A percentile compares a stretch with the other conserved stretches of the same genome.
Evolutionary conservation across 1,284 basidiomycete genomes (phyloP).

Genomic region (Boletus sp.): DNA sequence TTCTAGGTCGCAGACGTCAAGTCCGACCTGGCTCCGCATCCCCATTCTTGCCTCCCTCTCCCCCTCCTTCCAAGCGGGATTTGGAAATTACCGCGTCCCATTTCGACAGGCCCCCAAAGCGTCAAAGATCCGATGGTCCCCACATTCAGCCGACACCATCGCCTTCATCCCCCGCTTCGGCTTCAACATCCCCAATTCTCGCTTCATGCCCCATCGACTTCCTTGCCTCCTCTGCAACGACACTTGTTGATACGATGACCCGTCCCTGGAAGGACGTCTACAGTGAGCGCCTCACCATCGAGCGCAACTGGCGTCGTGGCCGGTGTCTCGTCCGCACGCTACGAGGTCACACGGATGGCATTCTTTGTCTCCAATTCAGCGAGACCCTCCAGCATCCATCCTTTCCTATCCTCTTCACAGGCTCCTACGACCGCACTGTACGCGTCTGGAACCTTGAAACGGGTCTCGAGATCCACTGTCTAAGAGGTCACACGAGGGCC

Average conservation of each 20-base stretch:
- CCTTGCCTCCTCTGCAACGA: slow-evolving; percentile 13
- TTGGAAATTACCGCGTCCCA: slow-evolving; percentile 36
- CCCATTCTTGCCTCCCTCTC: slow-evolving; percentile 26
- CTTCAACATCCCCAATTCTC: slow-evolving; percentile 19
- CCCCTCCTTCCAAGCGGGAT: slow-evolving; percentile 44
- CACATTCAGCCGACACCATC: neutral
- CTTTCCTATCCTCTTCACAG: slow-evolving; percentile 96
- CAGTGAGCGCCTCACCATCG: slow-evolving; percentile 93
- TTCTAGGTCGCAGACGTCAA: slow-evolving; percentile 77
- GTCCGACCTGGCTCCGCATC: slow-evolving; percentile 45
- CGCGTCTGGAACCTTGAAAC: slow-evolving; percentile 98
- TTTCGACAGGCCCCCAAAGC: slow-evolving; percentile 50
- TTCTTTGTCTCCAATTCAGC: slow-evolving; percentile 97
- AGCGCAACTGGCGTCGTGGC: slow-evolving; percentile 97
- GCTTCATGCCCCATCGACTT: slow-evolving; percentile 23
- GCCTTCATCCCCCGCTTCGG: slow-evolving; percentile 19
- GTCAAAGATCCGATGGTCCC: slow-evolving; percentile 45
- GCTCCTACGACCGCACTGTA: slow-evolving; percentile 95
- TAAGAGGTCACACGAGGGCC: slow-evolving; percentile 91
- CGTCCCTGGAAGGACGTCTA: slow-evolving; percentile 99
- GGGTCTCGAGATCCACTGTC: slow-evolving; percentile 79
- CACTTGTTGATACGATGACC: slow-evolving; percentile 47
- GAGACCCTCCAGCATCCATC: slow-evolving; percentile 85
- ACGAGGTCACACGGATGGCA: slow-evolving; percentile 92
- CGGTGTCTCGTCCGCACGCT: slow-evolving; percentile 85